Evolutionary conservation across 108 stramenopile species (phyloP).

Genomic region (Cyclotella atomus): DNA sequence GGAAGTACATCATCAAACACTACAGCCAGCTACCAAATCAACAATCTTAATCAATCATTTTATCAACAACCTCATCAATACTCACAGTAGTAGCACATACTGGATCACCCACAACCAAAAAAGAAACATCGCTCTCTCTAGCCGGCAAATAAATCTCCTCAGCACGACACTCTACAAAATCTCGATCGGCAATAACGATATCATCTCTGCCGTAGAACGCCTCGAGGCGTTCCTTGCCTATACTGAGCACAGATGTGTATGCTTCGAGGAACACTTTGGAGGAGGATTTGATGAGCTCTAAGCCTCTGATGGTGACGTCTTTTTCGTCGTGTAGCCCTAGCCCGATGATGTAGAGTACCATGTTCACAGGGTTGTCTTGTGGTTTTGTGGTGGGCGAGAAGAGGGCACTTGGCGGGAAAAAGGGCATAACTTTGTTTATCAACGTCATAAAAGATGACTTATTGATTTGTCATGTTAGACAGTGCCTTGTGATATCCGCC

Average conservation of each 20-base stretch:
- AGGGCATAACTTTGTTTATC: no score
- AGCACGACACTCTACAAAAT: conserved; percentile 93
- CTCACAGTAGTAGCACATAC: conserved; percentile 98
- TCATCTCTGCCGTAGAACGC: conserved; percentile 89
- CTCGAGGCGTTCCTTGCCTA: conserved; percentile 84
- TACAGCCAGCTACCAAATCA: no score
- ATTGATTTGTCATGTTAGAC: no score
- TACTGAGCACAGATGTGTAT: conserved; percentile 96
- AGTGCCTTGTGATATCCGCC: no score
- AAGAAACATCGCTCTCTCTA: conserved; percentile 82
- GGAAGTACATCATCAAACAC: no score
- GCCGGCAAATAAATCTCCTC: conserved; percentile 91
- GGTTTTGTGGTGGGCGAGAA: no score
- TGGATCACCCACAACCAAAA: conserved; percentile 99
- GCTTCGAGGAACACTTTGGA: conserved; percentile 92
- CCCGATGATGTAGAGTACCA: conserved; percentile 98
- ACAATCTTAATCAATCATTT: no score
- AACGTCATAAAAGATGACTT: no score
- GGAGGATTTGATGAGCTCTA: conserved; percentile 91
- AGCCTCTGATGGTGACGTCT: conserved; percentile 97
- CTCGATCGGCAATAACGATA: conserved; percentile 92
- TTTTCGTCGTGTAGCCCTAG: conserved; percentile 98
- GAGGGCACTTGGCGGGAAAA: no score
- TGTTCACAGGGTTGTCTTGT: no score
- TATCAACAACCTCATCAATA: no score